Conservation (phyloP, 768 basidiomycete genomes). For the Leccinum subgranulosum region DNA sequence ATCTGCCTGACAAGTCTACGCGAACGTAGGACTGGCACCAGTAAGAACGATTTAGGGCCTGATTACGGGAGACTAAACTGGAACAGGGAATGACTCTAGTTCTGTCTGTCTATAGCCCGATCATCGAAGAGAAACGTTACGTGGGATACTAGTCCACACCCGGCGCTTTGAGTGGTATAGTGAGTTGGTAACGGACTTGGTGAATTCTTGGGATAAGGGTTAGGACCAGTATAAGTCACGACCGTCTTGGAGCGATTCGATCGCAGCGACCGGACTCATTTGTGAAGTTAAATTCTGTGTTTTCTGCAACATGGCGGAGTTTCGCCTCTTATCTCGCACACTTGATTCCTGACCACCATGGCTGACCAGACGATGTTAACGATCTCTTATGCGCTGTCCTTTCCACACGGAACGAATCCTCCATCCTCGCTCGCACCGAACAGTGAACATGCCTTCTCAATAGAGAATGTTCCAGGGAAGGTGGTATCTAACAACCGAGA, state of each 20-base stretch:
- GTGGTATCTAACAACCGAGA: constrained; percentile 6
- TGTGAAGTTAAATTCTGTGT: too few species aligned
- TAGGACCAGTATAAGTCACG: constrained; percentile 78
- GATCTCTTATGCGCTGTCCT: constrained; percentile 22
- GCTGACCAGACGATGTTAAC: constrained; percentile 13
- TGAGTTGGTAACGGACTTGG: constrained; percentile 43
- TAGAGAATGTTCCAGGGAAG: constrained; percentile 16
- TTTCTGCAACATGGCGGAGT: constrained; percentile 72
- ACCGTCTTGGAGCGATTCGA: constrained; percentile 93
- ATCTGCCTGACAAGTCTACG: background rate
- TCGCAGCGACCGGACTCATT: constrained; percentile 80
- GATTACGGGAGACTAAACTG: constrained; percentile 35
- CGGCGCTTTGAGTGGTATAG: constrained; percentile 52
- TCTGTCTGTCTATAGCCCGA: constrained; percentile 1
- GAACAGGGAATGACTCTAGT: constrained; percentile 41
- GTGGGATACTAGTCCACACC: too few species aligned
- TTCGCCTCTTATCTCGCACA: constrained; percentile 58
- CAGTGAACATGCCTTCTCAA: constrained; percentile 24
- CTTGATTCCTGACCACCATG: constrained; percentile 13
- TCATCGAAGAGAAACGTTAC: background rate
- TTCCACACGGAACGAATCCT: constrained; percentile 15
- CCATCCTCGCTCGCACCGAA: constrained; percentile 21
- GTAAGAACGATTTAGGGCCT: background rate
- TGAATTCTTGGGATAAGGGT: constrained; percentile 49
- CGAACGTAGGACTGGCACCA: background rate